These are phyloP conservation scores for Xerophyta viscosa DNA, from an alignment of 106 monocot genomes.

Conservation along the genomic window DNA sequence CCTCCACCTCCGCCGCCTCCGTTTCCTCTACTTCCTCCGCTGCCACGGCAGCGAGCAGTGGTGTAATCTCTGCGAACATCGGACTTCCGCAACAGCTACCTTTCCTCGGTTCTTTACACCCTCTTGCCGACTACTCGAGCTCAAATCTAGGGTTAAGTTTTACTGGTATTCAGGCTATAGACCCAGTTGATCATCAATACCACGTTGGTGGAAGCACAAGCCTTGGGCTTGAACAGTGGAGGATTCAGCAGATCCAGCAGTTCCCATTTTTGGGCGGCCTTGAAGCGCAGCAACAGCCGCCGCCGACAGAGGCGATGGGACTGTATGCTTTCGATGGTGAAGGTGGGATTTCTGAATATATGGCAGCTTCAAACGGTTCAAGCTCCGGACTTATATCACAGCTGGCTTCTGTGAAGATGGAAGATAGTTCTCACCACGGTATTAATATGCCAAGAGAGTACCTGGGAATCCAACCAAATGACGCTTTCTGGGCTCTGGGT, in stretches of 20 bases:
- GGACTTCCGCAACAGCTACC: conserved; percentile 16
- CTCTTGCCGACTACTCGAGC: conserved; percentile 12
- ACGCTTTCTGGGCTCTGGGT: conserved; percentile 15
- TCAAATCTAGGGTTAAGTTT: conserved; percentile 25
- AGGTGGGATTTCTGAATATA: not conserved
- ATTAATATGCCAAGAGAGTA: conserved; percentile 44
- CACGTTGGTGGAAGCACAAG: conserved; percentile 18
- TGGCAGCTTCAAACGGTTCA: conserved; percentile 2
- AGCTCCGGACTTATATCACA: conserved; percentile 33
- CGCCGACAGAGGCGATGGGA: conserved; percentile 10
- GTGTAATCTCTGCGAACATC: not conserved
- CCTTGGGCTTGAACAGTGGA: conserved; percentile 34
- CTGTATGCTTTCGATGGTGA: conserved; percentile 36
- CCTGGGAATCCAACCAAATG: conserved; percentile 30
- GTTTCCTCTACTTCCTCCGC: conserved; percentile 5
- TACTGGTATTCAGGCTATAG: conserved; percentile 13
- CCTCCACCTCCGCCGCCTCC: conserved; percentile 1
- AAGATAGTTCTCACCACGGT: conserved; percentile 22
- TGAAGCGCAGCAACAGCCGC: conserved; percentile 10
- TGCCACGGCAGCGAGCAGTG: not conserved
- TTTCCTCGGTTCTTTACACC: conserved; percentile 28
- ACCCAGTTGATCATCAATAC: conserved; percentile 23
- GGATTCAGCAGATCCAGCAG: conserved; percentile 34
- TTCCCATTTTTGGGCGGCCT: conserved; percentile 29
- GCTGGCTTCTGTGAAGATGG: conserved; percentile 48